Evolutionary conservation across 2,329 filamentous ascomycete species (phyloP), one percentile per base, ranked within the genome.

Genomic region (Nothophaeocryptopus gaeumannii): DNA sequence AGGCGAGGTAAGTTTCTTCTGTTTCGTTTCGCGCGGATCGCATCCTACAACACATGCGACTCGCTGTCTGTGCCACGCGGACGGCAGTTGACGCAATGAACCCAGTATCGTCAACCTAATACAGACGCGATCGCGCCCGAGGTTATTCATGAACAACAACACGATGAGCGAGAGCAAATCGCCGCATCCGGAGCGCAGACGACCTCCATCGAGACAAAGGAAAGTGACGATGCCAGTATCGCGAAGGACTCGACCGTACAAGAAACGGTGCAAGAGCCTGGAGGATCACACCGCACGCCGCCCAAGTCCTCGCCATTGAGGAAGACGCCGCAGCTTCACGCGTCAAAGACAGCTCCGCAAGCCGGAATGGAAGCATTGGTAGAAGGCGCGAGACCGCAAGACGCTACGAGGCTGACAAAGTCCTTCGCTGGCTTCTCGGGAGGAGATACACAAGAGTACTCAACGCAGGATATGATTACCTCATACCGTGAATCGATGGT

Each of bases 371-470:
- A 62, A 38, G 55, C 59, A 5, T 58, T 63, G 52, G 39, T 57
- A n/a, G 38, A 55, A 2, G 29, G 20, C 0, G 49, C 47, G 11
- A 49, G 51, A n/a, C 58, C 56, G 26, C 60, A 59, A 39, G 39
- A 54, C 10, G 47, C 48, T n/a, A 41, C 14, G 8, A 34, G 37
- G 13, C 38, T 57, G 39, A 55, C 45, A n/a, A 61, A 58, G 33
- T 71, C 70, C 31, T 75, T 74, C 53, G 47, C 58, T 16, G 70
- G 61, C 31, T 70, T 63, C 39, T 57, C 54, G 12, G 65, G 67
- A 42, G 73, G 73, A 42, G 74, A 77, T 53, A 77, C 74, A 1
- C 74, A 77, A 62, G 67, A 69, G 16, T 66, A 67, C 58, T 72
- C 74, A 46, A 73, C 72, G 45, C 74, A 77, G 55, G 45, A 47